Percentiles rank a stretch among this genome's conserved stretches.
Conservation (phyloP, 306 rosid species). For the Comarum palustre region DNA sequence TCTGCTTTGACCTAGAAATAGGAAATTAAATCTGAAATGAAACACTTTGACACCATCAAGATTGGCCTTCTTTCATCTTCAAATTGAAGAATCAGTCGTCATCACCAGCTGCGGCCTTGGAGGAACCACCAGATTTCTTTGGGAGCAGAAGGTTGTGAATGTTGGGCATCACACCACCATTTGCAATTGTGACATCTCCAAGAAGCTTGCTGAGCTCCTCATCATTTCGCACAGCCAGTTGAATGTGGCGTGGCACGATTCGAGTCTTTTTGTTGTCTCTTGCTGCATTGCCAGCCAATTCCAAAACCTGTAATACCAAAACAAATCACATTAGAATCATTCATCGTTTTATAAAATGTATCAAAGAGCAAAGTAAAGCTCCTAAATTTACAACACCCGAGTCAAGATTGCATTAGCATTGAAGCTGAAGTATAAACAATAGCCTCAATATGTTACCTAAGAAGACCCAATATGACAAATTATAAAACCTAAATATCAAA, state of each 20-base stretch:
- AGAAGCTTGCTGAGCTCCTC: conserved; percentile 91
- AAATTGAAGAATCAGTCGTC: conserved; percentile 53
- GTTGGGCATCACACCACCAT: conserved; percentile 95
- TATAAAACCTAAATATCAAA: neutral
- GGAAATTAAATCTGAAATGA: neutral
- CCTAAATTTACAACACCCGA: neutral
- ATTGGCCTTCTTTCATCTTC: neutral
- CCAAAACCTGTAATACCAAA: conserved; percentile 54
- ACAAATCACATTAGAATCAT: neutral
- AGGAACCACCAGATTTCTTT: conserved; percentile 64
- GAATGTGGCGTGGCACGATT: conserved; percentile 84
- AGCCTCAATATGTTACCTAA: no score
- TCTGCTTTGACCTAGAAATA: neutral
- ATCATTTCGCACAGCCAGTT: conserved; percentile 73
- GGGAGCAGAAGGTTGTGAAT: conserved; percentile 80
- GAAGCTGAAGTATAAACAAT: neutral
- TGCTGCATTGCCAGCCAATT: conserved; percentile 89
- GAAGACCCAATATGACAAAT: no score
- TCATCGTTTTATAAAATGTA: neutral
- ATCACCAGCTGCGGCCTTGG: conserved; percentile 51
- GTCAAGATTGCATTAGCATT: neutral
- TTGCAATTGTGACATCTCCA: conserved; percentile 83
- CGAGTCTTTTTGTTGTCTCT: conserved; percentile 92
- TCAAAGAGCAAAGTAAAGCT: neutral
- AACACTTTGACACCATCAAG: neutral